Base-by-base conservation (phyloP, 495 filamentous ascomycete genomes). In the Aspergillus nidulans region DNA sequence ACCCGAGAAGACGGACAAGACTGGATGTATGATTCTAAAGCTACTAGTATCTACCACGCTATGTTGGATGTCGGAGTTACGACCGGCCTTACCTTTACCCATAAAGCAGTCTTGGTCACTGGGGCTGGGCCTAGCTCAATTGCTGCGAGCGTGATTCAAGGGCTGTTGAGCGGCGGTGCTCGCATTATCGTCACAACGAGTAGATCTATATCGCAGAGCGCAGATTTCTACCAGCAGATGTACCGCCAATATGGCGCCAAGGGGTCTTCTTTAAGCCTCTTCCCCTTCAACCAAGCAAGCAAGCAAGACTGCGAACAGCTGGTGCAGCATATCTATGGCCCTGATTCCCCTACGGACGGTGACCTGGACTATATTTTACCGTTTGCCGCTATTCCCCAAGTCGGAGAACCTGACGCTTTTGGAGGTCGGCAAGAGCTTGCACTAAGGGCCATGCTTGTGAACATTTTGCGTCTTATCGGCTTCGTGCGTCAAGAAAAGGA, bases 391-490 rank as follows among this genome's bases (percentile, higher is more conserved):
- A 97, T 99, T 54, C 86, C 94, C 2, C 92, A 97, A 73, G 91
- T 50, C 90, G 66, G 94, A 88, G 52, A 92, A 90, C 60, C 90
- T 94, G 75, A 97, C 92, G 58, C 89, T 91, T 60, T 87, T 80
- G 63, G 88, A 92, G 58, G 91, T 94, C 75, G 95, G 87, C 60
- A 96, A 4, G 94, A 99, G 75, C 83, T 97, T 56, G 92, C 94
- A 53, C 92, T 97, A 65, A 88, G 94, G 51, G 95, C 97, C 71
- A 99, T 99, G 94, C 79, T 99, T 69, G 97, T 94, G 55, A 99
- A 99, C 65, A 74, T 97, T 1, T 79, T 97, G 50, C 87, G 94
- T 52, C 84, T 99, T 38, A 79, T 97, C 44, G 94, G 94, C 50
- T 83, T 75, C 57, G 83, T 99, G 65, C 79, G 73, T 84, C 7